These are phyloP conservation scores for Lithocarpus polystachyus DNA, from an alignment of 306 rosid genomes.

Conservation along the genomic window DNA sequence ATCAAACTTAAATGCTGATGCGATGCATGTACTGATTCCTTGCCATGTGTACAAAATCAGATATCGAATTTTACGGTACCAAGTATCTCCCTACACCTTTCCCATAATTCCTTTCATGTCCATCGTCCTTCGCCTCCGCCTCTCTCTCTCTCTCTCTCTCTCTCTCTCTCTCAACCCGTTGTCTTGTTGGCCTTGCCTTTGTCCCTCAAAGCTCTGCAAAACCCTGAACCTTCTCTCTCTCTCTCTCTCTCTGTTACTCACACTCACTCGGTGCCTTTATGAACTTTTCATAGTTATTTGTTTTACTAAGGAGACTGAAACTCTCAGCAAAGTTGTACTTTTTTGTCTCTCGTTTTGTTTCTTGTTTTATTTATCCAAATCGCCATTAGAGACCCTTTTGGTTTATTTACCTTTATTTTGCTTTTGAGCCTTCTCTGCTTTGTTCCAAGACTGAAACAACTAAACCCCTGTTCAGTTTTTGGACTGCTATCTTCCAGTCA, in stretches of 20 bases:
- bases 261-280: not conserved
- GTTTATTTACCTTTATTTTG: not conserved
- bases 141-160: not conserved
- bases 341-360: not conserved
- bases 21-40: not conserved
- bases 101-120: constrained; percentile 16
- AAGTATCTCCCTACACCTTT: constrained; percentile 23
- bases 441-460: not conserved
- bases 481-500: not conserved
- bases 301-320: not conserved
- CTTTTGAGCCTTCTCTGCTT: not conserved
- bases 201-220: constrained; percentile 17
- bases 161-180: not conserved
- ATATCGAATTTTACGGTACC: not conserved
- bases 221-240: constrained; percentile 2
- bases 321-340: not conserved
- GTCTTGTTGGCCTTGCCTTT: not conserved
- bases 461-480: not conserved
- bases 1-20: too few relatives aligned
- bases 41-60: constrained; percentile 23
- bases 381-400: constrained; percentile 2
- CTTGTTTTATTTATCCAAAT: not conserved
- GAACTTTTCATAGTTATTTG: not conserved
- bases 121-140: not conserved
- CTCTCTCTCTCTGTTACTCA: not conserved